Evolutionary conservation across 768 basidiomycete species (phyloP).

Genomic region (Psilocybe cyanescens): DNA sequence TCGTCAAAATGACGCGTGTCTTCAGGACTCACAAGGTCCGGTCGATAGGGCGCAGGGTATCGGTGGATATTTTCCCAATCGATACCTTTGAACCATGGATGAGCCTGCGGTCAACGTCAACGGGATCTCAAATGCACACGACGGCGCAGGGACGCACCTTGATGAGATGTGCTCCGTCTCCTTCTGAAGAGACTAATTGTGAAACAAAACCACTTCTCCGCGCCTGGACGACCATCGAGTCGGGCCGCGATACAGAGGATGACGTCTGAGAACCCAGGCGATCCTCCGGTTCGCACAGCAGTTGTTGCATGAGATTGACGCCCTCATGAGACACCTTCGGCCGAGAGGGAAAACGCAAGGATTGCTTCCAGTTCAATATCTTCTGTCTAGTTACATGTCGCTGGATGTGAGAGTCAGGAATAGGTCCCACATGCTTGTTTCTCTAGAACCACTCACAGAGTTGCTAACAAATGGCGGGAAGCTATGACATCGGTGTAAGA

Average conservation of each 20-base stretch:
- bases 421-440: not conserved
- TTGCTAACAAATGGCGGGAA: conserved; percentile 97
- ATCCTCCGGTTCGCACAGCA: conserved; percentile 96
- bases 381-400: conserved; percentile 95
- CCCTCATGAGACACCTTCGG: conserved; percentile 89
- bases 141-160: conserved; percentile 55
- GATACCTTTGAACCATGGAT: conserved; percentile 90
- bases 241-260: conserved; percentile 71
- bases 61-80: conserved; percentile 89
- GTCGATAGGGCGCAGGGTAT: conserved; percentile 86
- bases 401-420: conserved; percentile 40
- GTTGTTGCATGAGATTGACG: conserved; percentile 82
- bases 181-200: conserved; percentile 47
- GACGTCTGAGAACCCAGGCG: conserved; percentile 81
- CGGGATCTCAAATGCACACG: conserved; percentile 8
- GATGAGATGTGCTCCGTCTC: conserved; percentile 89
- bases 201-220: conserved; percentile 76
- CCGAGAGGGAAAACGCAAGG: conserved; percentile 82
- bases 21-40: conserved; percentile 77
- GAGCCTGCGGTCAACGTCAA: conserved; percentile 51
- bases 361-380: conserved; percentile 94
- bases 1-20: conserved; percentile 96
- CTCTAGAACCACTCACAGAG: conserved; percentile 58
- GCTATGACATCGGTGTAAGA: conserved; percentile 39
- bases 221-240: conserved; percentile 75